Evolutionary conservation across 75 land plant genomes (phyloP), one percentile per base, ranked within the genome.

Genomic region (Selaginella tamariscina): DNA sequence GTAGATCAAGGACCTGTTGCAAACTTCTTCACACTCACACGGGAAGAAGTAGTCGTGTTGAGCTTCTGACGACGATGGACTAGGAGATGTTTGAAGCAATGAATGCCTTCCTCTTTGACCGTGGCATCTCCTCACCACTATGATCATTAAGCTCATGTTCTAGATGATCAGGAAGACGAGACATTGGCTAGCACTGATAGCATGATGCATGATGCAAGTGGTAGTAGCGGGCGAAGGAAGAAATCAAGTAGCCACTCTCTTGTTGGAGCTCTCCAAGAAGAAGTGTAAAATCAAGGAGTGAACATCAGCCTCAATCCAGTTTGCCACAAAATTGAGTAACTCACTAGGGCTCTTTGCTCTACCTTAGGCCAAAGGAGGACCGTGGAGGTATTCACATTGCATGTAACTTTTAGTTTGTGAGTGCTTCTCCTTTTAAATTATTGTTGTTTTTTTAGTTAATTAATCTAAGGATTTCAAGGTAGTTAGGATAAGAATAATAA

Each of bases 231-330:
- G n/a, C n/a, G n/a, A 39, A 39, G 49, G 49, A 39, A 39, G 5
- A 39, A 39, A 39, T 39, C 49, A 39, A 39, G 49, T 39, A 39
- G 49, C 49, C 49, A 39, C 15, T 39, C 49, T 39, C 49, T 39
- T 39, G 49, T 39, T 39, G 15, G 49, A 39, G 49, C 49, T 39
- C 49, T 39, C 49, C 15, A 39, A 39, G 49, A 39, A 39, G 49
- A 39, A 39, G 11, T 39, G 49, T 39, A 39, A 39, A 39, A 39
- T 39, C 15, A 15, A 39, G 49, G 49, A 39, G 49, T 39, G 49
- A 39, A 39, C 15, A 39, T 5, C 49, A 39, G 49, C 49, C 49
- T 39, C 15, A 39, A 39, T 39, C 15, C 49, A 39, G 49, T 39
- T 39, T 39, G 49, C 49, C 49, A 39, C n/a, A n/a, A n/a, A n/a